phyloP scores from a whole-genome alignment of 1,139 yeast genomes.

The Geotrichum phurueaensis region DNA sequence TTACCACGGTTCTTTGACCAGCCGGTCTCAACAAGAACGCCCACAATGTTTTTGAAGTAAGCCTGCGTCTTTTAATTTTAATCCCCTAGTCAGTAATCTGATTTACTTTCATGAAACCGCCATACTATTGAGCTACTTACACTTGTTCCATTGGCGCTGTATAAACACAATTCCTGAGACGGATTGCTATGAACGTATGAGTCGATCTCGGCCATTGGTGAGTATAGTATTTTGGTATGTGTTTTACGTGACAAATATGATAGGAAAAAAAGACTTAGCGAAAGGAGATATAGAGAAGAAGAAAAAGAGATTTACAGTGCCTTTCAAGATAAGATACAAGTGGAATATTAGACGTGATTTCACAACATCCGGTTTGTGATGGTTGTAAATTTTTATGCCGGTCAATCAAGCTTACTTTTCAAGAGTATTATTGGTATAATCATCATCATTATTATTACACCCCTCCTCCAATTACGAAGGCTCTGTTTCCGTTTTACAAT shows the following conservation, averaged over 20 bases:
- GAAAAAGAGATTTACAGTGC: neutral
- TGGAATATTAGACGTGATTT: neutral
- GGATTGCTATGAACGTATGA: neutral
- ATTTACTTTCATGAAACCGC: too few species aligned
- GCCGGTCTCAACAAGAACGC: constrained; percentile 12
- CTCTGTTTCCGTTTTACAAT: too few species aligned
- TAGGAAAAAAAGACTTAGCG: neutral
- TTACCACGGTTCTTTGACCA: constrained; percentile 7
- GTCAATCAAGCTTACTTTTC: neutral
- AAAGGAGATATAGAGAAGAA: neutral
- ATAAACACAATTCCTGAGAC: neutral
- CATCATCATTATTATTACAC: too few species aligned
- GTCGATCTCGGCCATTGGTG: neutral
- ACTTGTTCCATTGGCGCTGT: neutral
- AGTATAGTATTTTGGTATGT: neutral
- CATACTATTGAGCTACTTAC: neutral
- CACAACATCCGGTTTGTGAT: neutral
- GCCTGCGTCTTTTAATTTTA: neutral
- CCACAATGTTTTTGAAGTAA: neutral
- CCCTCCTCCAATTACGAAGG: too few species aligned
- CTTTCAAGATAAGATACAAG: neutral
- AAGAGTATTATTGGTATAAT: neutral
- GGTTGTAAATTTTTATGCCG: neutral
- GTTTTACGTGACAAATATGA: neutral
- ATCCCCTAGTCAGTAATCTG: neutral